Conservation (phyloP, 352 stramenopile genomes). For the Elongisporangium prolatum region DNA sequence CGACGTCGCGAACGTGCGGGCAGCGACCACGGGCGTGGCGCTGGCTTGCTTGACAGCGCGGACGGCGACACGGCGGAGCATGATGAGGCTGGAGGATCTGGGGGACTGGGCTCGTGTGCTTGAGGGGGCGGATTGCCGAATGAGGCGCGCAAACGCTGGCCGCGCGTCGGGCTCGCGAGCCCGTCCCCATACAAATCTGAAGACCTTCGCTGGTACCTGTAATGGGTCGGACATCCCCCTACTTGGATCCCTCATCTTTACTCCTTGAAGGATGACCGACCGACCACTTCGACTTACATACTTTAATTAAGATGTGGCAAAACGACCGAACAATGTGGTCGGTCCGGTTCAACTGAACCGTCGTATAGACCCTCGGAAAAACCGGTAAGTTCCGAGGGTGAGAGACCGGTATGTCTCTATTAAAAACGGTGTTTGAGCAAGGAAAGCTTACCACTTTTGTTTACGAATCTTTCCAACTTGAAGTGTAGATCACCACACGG, state of each 20-base stretch:
- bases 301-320: not conserved
- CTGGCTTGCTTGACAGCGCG: constrained; percentile 33
- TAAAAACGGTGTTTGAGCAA: not conserved
- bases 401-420: constrained; percentile 7
- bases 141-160: constrained; percentile 10
- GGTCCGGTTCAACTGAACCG: constrained; percentile 12
- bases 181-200: constrained; percentile 6
- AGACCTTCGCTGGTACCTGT: constrained; percentile 1
- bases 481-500: not conserved
- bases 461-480: not conserved
- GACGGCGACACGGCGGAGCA: constrained; percentile 51
- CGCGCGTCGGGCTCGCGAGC: not conserved
- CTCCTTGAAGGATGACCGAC: constrained; percentile 1
- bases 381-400: not conserved
- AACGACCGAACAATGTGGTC: constrained; percentile 6
- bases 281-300: not conserved
- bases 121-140: constrained; percentile 26
- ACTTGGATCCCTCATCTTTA: not conserved
- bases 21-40: constrained; percentile 36
- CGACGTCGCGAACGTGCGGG: constrained; percentile 41
- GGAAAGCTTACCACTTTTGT: not conserved
- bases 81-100: constrained; percentile 9
- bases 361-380: not conserved
- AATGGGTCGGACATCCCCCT: constrained; percentile 24
- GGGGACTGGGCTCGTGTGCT: constrained; percentile 10